Conservation (phyloP, 2,329 filamentous ascomycete genomes). For the Coleophoma crateriformis region DNA sequence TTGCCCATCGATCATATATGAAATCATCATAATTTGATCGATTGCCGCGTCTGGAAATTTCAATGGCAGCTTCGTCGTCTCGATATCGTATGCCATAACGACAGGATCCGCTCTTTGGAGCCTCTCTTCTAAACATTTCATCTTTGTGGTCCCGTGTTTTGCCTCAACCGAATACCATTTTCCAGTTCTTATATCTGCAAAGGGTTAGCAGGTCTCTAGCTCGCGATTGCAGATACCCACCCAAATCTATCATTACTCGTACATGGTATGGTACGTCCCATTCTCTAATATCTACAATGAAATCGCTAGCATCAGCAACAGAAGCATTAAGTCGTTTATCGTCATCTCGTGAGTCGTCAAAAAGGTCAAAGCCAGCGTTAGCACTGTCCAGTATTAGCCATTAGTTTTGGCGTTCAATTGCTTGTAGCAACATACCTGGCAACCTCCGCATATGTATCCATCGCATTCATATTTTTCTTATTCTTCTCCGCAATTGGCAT, state of each 20-base stretch:
- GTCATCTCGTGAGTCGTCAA: constrained; percentile 80
- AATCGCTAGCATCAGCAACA: constrained; percentile 88
- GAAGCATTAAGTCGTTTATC: constrained; percentile 71
- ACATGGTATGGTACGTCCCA: constrained; percentile 99
- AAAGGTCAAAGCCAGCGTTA: constrained; percentile 85
- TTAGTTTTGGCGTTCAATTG: not conserved
- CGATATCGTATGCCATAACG: constrained; percentile 99
- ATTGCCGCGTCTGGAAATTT: constrained; percentile 95
- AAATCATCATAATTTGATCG: constrained; percentile 99
- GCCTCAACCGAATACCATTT: constrained; percentile 97
- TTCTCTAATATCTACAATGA: constrained; percentile 96
- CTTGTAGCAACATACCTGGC: constrained; percentile 58
- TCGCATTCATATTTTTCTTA: constrained; percentile 90
- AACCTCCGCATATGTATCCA: constrained; percentile 98
- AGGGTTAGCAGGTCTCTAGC: constrained; percentile 10
- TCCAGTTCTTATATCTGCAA: constrained; percentile 81
- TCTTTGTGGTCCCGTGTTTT: constrained; percentile 81
- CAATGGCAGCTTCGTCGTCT: constrained; percentile 89
- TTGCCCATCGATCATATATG: constrained; percentile 99
- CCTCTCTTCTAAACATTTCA: constrained; percentile 81
- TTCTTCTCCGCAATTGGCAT: constrained; percentile 94
- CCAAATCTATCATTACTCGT: constrained; percentile 92
- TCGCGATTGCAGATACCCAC: constrained; percentile 34
- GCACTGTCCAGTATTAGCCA: constrained; percentile 40
- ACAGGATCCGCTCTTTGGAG: constrained; percentile 89